Evolutionary conservation across 208 protist genomes (phyloP).

Genomic region (Tritrichomonas musculus): DNA sequence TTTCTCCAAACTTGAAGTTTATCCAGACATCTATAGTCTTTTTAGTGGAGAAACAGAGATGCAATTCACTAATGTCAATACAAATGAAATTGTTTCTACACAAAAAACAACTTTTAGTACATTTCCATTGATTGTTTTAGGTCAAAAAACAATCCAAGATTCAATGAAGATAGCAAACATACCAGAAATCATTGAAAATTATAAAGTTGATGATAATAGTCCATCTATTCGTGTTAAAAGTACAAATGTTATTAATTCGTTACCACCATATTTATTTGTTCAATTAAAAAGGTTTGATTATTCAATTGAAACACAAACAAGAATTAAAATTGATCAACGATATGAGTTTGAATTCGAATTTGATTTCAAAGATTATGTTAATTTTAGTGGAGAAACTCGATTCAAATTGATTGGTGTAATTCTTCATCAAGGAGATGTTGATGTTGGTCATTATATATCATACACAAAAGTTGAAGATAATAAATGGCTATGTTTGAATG

Average conservation of each 20-base stretch:
- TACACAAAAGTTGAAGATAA: not conserved
- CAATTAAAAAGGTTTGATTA: not conserved
- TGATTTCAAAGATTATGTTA: not conserved
- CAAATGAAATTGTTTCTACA: too few relatives aligned
- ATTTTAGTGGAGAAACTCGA: not conserved
- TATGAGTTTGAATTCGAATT: not conserved
- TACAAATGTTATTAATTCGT: not conserved
- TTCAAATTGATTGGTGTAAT: not conserved
- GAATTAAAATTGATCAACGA: not conserved
- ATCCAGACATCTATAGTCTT: not conserved
- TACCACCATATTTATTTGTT: not conserved
- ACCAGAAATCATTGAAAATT: not conserved
- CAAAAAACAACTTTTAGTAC: not conserved
- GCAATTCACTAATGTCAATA: not conserved
- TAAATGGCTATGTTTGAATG: not conserved
- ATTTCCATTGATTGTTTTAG: not conserved
- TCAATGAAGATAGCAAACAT: not conserved
- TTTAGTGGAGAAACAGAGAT: not conserved
- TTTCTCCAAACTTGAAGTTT: not conserved
- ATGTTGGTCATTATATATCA: conserved; percentile 10
- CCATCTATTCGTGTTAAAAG: not conserved
- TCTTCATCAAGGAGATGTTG: conserved; percentile 21
- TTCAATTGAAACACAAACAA: not conserved
- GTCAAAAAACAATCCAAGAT: not conserved
- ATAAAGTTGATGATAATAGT: not conserved